A percentile compares a stretch with the other conserved stretches of the same genome.
Conservation (phyloP, 352 stramenopile genomes). For the Blastocystis hominis region DNA sequence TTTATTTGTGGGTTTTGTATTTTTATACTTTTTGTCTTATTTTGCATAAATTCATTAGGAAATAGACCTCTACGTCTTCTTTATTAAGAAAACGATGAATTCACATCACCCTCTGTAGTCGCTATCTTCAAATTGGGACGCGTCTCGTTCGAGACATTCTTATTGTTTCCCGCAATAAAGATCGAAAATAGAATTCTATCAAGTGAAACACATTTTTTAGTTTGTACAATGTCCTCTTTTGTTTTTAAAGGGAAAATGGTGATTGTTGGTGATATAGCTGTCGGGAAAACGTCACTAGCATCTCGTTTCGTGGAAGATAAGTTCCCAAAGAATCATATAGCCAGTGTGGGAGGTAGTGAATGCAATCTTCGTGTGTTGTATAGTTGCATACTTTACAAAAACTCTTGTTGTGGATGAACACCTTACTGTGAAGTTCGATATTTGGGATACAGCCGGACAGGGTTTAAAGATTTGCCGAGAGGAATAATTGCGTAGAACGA, state of each 20-base stretch:
- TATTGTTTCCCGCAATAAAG: not conserved
- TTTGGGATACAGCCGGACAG: slow-evolving; percentile 58
- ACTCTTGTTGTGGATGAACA: slow-evolving; percentile 49
- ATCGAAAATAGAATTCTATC: not conserved
- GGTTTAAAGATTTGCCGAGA: not conserved
- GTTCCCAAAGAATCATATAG: slow-evolving; percentile 55
- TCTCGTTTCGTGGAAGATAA: slow-evolving; percentile 55
- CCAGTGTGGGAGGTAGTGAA: slow-evolving; percentile 48
- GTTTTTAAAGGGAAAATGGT: slow-evolving; percentile 57
- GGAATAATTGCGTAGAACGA: not conserved
- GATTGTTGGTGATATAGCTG: slow-evolving; percentile 53
- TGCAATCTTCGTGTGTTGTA: not conserved
- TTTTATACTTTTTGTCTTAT: too few species aligned
- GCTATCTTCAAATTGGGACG: not conserved
- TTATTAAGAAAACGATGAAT: not conserved
- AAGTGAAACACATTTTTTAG: not conserved
- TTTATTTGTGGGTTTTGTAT: too few species aligned
- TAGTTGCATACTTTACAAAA: slow-evolving; percentile 59
- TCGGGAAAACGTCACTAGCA: slow-evolving; percentile 51
- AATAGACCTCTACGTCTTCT: not conserved
- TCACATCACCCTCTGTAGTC: not conserved
- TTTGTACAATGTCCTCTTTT: slow-evolving; percentile 47
- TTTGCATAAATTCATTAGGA: not conserved
- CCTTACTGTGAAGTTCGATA: slow-evolving; percentile 56
- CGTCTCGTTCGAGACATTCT: not conserved